Evolutionary conservation across 2,329 filamentous ascomycete genomes (phyloP), one percentile per base, ranked within the genome.

Genomic region (Stagonosporopsis tanaceti): DNA sequence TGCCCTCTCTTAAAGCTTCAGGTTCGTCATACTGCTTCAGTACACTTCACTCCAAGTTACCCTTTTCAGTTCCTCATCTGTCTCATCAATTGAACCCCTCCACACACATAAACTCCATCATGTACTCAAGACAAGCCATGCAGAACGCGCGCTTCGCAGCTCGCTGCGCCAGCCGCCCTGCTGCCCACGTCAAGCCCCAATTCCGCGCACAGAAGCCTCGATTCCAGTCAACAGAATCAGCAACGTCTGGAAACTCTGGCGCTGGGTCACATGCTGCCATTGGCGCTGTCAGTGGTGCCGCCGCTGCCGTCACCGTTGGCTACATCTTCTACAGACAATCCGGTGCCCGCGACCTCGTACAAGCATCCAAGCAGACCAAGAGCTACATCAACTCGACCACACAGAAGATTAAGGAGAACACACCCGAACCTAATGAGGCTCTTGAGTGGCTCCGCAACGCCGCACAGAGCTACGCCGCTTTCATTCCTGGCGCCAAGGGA

Each of bases 401-500:
- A 32, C 78, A 86, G 63, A 86, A 86, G 70, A 79, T 90, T 6
- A 84, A 88, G 62, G 77, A 87, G 53, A 81, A 82, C 42, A 85
- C 88, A 0, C 89, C 90, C 0, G 83, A 86, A 58, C 82, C 88
- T 14, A 88, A 90, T 61, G 83, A 90, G 73, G 88, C 89, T 1
- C 79, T 91, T 37, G 76, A 83, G 59, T 88, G 84, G 78, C 83
- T 93, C 59, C 86, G 87, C 67, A 79, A 86, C 55, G 87, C 88
- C 12, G 85, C 86, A 27, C 86, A 86, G 70, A 86, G 86, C 24
- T 93, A 93, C 69, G 88, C 89, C 2, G 80, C 79, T 2, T 91
- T 89, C 81, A 84, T 93, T 28, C 90, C 90, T 0, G 90, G 90
- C 12, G 89, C 87, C 2, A 84, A 84, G 28, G 77, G 81, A 44